Evolutionary conservation across 2,329 filamentous ascomycete species (phyloP), one percentile per base, ranked within the genome.

Genomic region (Ophiostoma perfectum): DNA sequence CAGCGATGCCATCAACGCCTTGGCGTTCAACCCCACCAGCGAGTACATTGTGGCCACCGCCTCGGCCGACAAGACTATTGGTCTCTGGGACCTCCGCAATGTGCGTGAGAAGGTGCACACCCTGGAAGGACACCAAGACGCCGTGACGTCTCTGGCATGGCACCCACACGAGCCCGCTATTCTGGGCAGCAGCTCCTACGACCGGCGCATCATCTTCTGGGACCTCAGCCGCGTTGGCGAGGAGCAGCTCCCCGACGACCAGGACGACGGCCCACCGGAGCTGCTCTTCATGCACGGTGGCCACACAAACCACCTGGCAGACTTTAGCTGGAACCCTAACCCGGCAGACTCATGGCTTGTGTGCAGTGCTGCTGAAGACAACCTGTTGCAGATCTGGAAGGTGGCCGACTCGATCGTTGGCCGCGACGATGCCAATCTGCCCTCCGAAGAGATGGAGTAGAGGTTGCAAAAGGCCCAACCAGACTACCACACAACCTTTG

Each of bases 281-380:
- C 83, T 99, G 90, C 82, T 99, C 1, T 99, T 99, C 80, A 98
- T 99, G 93, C 95, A 99, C 75, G 95, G 95, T 70, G 95, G 95
- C 44, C 96, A 99, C 81, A 99, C 95, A 11, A 97, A 97, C 80
- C 90, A 96, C 73, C 87, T 99, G 71, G 93, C 92, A 47, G 96
- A 99, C 79, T 99, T 99, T 76, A 94, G 90, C 80, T 99, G 94
- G 94, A 99, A 99, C 79, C 87, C 88, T 73, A 97, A 96, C 77
- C 87, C 88, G 73, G 97, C 96, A 76, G 93, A 97, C 75, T 93
- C 94, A 4, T 99, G 96, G 96, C 87, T 97, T 68, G 91, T 99
- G 73, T 93, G 93, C 78, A 96, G 91, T 70, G 93, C 95, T 16
- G 95, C 94, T 0, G 96, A 99, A 77, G 95, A 99, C 80, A 99